Conservation (phyloP, 768 basidiomycete species). For the Ramaria sp. region DNA sequence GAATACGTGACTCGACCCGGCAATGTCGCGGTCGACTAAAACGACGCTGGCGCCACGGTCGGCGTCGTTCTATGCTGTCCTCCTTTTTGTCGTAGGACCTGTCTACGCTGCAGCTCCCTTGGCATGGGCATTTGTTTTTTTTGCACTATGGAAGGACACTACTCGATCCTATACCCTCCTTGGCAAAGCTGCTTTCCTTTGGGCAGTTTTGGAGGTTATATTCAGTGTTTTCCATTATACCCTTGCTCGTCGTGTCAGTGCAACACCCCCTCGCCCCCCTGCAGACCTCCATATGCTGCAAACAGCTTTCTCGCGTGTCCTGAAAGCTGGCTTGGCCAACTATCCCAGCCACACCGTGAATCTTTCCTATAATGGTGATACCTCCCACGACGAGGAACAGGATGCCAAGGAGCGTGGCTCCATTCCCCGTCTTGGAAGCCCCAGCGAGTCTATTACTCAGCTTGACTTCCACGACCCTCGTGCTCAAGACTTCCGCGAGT, state of each 20-base stretch:
- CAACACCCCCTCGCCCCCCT: constrained; percentile 32
- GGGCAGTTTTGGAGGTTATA: constrained; percentile 54
- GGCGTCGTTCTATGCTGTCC: constrained; percentile 46
- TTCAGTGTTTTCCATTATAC: constrained; percentile 59
- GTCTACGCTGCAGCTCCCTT: constrained; percentile 53
- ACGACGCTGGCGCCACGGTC: constrained; percentile 25
- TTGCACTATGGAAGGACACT: constrained; percentile 32
- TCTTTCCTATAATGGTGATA: constrained; percentile 26
- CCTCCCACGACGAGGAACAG: constrained; percentile 45
- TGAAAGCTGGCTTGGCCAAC: constrained; percentile 53
- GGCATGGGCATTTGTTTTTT: constrained; percentile 52
- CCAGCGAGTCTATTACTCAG: constrained; percentile 44
- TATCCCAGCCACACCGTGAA: constrained; percentile 16
- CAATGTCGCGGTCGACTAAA: constrained; percentile 22
- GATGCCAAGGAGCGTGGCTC: constrained; percentile 35
- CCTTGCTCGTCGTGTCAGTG: constrained; percentile 38
- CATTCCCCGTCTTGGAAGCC: constrained; percentile 41
- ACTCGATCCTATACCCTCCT: constrained; percentile 33
- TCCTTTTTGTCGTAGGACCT: constrained; percentile 47
- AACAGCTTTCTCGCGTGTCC: constrained; percentile 46
- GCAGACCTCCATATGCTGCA: constrained; percentile 48
- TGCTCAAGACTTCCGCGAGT: constrained; percentile 62
- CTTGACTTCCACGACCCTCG: constrained; percentile 58
- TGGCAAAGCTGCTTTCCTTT: constrained; percentile 29
- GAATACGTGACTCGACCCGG: not conserved